phyloP scores from a whole-genome alignment of 148 eudicot genomes.

The Fagopyrum homotropicum region DNA sequence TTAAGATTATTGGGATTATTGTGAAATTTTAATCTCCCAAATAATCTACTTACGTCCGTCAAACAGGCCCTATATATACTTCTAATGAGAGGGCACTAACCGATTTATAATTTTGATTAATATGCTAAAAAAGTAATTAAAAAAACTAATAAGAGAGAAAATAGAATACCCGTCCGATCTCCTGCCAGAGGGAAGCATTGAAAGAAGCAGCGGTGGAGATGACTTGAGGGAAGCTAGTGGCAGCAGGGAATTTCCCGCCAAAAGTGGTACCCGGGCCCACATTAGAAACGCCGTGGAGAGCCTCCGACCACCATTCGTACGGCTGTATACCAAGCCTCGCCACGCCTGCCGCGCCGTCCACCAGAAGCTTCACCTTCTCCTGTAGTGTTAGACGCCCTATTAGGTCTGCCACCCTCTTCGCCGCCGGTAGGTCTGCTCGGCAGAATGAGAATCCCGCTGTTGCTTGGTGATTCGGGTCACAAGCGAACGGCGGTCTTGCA shows the following conservation, averaged over 20 bases:
- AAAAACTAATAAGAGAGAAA: not conserved
- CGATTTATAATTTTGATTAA: not conserved
- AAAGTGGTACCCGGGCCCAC: slow-evolving; percentile 85
- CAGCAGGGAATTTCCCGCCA: slow-evolving; percentile 71
- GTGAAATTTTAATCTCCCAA: too few relatives aligned
- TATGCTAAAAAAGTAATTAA: not conserved
- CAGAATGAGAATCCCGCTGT: slow-evolving; percentile 43
- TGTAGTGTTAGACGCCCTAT: slow-evolving; percentile 57
- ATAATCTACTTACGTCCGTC: too few relatives aligned
- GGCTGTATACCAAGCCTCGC: slow-evolving; percentile 67
- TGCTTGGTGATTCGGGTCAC: slow-evolving; percentile 39
- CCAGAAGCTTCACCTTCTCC: slow-evolving; percentile 62
- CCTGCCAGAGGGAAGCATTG: slow-evolving; percentile 72
- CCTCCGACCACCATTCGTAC: slow-evolving; percentile 99
- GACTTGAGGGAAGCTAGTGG: slow-evolving; percentile 92
- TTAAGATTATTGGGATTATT: too few relatives aligned
- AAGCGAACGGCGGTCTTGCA: slow-evolving; percentile 50
- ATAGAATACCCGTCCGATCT: slow-evolving; percentile 67
- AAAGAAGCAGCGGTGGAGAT: slow-evolving; percentile 86
- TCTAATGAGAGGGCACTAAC: not conserved
- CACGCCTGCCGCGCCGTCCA: slow-evolving; percentile 56
- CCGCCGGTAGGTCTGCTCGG: slow-evolving; percentile 20
- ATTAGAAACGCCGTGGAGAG: slow-evolving; percentile 83
- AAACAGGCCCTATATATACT: too few relatives aligned
- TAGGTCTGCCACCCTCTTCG: slow-evolving; percentile 53